A percentile compares a stretch with the other conserved stretches of the same genome.
Evolutionary conservation across 2,329 filamentous ascomycete genomes (phyloP).

Genomic region (Pseudogymnoascus sp.): DNA sequence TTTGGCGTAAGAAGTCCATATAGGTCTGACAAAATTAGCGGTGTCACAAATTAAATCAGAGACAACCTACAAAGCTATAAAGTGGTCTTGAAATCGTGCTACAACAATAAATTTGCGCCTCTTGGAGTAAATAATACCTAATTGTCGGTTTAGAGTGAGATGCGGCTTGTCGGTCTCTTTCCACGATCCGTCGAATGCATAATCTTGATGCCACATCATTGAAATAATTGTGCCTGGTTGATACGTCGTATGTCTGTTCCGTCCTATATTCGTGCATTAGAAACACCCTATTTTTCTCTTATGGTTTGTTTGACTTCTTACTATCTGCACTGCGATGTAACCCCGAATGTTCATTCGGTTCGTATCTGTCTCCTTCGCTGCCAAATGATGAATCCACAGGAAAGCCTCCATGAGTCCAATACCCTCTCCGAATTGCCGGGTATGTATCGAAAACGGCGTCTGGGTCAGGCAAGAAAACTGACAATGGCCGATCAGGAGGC

Average conservation of each 20-base stretch:
- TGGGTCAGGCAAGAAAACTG: background rate
- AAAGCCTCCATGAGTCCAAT: background rate
- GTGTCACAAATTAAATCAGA: background rate
- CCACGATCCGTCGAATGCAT: background rate
- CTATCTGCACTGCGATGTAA: background rate
- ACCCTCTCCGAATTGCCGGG: background rate
- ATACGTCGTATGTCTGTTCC: background rate
- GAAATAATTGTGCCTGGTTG: background rate
- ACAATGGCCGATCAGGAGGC: background rate
- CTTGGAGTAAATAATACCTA: background rate
- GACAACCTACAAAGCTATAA: background rate
- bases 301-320: background rate
- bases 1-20: background rate
- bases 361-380: background rate
- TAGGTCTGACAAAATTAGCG: background rate
- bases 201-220: constrained; percentile 1
- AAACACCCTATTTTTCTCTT: background rate
- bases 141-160: background rate
- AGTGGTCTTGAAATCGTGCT: background rate
- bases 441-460: background rate
- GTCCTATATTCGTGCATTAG: background rate
- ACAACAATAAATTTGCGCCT: background rate
- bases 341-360: background rate
- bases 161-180: background rate
- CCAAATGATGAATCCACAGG: background rate